Base-by-base conservation (phyloP, 768 basidiomycete genomes). In the Lactarius indigo region DNA sequence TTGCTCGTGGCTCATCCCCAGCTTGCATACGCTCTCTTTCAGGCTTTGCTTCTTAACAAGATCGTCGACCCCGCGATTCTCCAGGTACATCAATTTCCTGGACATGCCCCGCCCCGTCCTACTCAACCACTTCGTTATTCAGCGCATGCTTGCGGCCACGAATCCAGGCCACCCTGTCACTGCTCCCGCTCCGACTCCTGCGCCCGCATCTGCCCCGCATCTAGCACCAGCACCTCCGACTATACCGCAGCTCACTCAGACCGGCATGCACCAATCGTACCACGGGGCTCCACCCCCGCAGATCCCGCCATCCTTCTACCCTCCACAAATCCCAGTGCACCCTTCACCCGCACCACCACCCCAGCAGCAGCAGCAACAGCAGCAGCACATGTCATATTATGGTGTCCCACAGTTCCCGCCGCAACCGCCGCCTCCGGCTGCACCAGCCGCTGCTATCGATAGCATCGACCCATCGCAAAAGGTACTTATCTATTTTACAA, bases 1-100 rank as follows among this genome's bases (percentile, higher is more conserved):
- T 79, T 98, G 44, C 83, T 99, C 54, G 79, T 86, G 30, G 82
- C 87, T 20, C 90, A 98, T 72, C 97, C 97, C 20, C 96, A 98
- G 78, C 84, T 97, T 5, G 90, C 94, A 2, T 98, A 98, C 75
- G 97, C 97, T 5, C 83, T 98, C 17, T 97, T 98, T 81, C 96
- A 98, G 78, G 91, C 93, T 0, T 84, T 99, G 69, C 80, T 98
- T 10, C 79, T 98, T 57, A 93, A 96, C 83, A 92, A 95, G 72
- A 92, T 98, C 20, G 92, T 98, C 47, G 95, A 98, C 70, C 85
- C 91, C 3, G 84, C 86, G 5, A 87, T 97, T 57, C 81, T 99
- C 3, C 86, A 92, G 73, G 89, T 92, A 70, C 82, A 76, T 66
- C 33, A 39, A 26, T 42, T 56, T 33, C 54, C 10, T 26, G 42